Evolutionary conservation across 257 asterid genomes (phyloP), one percentile per base, ranked within the genome.

Genomic region (Solanum habrochaites): DNA sequence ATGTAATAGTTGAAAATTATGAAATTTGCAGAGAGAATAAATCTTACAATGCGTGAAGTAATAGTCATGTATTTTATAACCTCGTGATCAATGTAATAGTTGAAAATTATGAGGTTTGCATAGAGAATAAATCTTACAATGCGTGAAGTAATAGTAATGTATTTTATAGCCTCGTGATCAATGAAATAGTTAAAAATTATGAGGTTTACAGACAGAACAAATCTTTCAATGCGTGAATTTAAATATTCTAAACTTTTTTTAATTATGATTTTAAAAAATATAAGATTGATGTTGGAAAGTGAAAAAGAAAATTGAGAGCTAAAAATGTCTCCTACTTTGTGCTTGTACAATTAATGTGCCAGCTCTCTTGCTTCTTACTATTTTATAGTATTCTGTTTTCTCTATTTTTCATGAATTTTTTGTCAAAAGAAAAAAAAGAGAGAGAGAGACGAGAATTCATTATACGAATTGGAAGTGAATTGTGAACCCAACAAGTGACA

Each of bases 31-130:
- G 8, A 49, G 2, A 15, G 8, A 49, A 49, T 49, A 49, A 32
- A 32, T 32, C 5, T 32, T 32, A 32, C 35, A 32, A 32, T 32
- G 5, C 35, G 5, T 32, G 35, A 32, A 35, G 6, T 35, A 35
- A 35, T 35, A 35, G 1, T 35, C 1, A 32, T 32, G 35, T 32
- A 32, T 35, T 35, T 35, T 35, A 35, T 35, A 5, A 7, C 7
- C 8, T 15, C 3, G 0, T 49, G 58, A 49, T 49, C 3, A 49
- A 49, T 49, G 1, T 0, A 49, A 20, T 49, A 8, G 2, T 15
- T 15, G 21, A 15, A 1, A 49, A 0, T 3, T 15, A 15, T 49
- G 0, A 15, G 21, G 1, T 49, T 0, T 0, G 21, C 0, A 15
- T 8, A 49, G 2, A 15, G 21, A 49, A 15, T 49, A 49, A 32